Conservation (phyloP, 768 basidiomycete genomes). For the Xerocomus brunneocitrinus region DNA sequence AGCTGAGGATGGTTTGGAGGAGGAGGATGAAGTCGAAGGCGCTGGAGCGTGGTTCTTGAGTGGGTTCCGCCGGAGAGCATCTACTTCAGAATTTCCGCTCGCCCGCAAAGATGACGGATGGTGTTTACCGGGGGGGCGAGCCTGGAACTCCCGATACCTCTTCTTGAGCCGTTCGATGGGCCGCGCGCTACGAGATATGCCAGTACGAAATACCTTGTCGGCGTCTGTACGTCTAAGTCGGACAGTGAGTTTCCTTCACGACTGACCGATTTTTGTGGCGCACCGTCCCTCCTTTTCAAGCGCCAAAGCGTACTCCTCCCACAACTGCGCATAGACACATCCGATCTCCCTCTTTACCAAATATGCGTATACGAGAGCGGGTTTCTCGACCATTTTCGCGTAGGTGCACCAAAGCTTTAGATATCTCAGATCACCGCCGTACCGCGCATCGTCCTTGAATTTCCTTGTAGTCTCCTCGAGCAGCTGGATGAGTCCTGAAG, state of each 20-base stretch:
- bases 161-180: constrained; percentile 83
- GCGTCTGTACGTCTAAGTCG: constrained; percentile 64
- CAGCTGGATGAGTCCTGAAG: constrained; percentile 73
- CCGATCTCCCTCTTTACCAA: constrained; percentile 73
- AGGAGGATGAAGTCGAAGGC: constrained; percentile 31
- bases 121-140: constrained; percentile 36
- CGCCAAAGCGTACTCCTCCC: constrained; percentile 85
- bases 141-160: constrained; percentile 75
- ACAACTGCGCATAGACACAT: constrained; percentile 70
- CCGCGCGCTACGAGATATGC: constrained; percentile 75
- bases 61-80: constrained; percentile 32
- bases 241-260: constrained; percentile 5
- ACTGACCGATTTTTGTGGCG: constrained; percentile 22
- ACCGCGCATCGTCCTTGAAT: constrained; percentile 79
- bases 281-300: constrained; percentile 78
- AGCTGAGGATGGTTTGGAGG: constrained; percentile 15
- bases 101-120: constrained; percentile 22
- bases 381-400: constrained; percentile 71
- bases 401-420: constrained; percentile 90
- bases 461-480: constrained; percentile 79
- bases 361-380: constrained; percentile 66
- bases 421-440: constrained; percentile 86
- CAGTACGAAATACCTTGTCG: constrained; percentile 73
- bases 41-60: constrained; percentile 33
- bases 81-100: constrained; percentile 25